phyloP scores from a whole-genome alignment of 2,329 filamentous ascomycete genomes.

The Phaeophleospora eucalypticola region DNA sequence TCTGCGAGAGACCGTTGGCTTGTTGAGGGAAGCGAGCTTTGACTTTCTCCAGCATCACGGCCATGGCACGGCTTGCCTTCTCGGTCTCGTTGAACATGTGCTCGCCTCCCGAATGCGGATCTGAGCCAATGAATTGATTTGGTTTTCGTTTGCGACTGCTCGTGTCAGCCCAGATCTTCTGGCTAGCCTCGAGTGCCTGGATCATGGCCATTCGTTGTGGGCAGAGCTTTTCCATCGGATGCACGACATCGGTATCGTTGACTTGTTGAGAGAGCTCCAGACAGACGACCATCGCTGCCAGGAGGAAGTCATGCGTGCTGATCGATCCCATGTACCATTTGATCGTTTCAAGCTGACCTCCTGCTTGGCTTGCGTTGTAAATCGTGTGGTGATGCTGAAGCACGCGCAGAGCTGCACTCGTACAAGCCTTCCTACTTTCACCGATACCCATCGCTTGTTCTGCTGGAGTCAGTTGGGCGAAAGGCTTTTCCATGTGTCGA shows the following conservation, averaged over 20 bases:
- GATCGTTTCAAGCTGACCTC: conserved; percentile 41
- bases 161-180: conserved; percentile 29
- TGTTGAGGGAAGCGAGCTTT: conserved; percentile 21
- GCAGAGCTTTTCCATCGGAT: conserved; percentile 18
- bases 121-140: conserved; percentile 10
- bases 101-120: conserved; percentile 12
- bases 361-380: conserved; percentile 44
- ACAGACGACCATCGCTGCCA: conserved; percentile 48
- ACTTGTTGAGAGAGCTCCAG: conserved; percentile 38
- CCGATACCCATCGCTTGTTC: conserved; percentile 32
- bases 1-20: conserved; percentile 9
- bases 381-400: conserved; percentile 49
- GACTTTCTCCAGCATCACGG: conserved; percentile 31
- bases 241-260: conserved; percentile 9
- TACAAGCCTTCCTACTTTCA: conserved; percentile 39
- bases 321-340: conserved; percentile 47
- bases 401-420: conserved; percentile 47
- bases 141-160: conserved; percentile 9
- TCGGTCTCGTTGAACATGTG: conserved; percentile 29
- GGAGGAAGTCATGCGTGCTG: conserved; percentile 45
- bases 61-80: conserved; percentile 31
- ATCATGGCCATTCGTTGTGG: conserved; percentile 28
- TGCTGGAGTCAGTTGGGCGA: conserved; percentile 26
- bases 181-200: conserved; percentile 30
- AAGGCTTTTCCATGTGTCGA: conserved; percentile 43